phyloP scores from a whole-genome alignment of 2,329 filamentous ascomycete genomes.

The Hymenoscyphus albidus region DNA sequence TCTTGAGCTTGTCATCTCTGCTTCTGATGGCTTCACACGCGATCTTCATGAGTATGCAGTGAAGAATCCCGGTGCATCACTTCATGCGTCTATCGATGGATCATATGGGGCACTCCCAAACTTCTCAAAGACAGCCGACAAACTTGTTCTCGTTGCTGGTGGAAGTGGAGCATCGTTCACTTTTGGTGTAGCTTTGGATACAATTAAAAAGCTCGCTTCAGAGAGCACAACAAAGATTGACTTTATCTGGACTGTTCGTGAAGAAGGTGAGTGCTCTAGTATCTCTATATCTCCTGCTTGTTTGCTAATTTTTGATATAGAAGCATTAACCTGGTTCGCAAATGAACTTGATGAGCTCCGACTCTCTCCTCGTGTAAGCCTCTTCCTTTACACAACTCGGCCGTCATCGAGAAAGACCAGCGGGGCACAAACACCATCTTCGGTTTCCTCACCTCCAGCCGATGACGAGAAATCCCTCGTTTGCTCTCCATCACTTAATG shows the following conservation, averaged over 20 bases:
- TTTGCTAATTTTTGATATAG: slow-evolving; percentile 11
- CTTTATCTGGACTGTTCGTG: slow-evolving; percentile 48
- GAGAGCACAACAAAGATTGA: slow-evolving; percentile 37
- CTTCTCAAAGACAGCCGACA: slow-evolving; percentile 47
- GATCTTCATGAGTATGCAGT: slow-evolving; percentile 50
- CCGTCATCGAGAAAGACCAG: slow-evolving; percentile 6
- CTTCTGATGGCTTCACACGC: slow-evolving; percentile 56
- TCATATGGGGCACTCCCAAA: slow-evolving; percentile 55
- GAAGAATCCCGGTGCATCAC: slow-evolving; percentile 44
- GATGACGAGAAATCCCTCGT: slow-evolving; percentile 17
- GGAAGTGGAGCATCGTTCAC: slow-evolving; percentile 60
- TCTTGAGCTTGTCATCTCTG: slow-evolving; percentile 52
- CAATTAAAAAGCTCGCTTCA: slow-evolving; percentile 40
- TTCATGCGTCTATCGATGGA: slow-evolving; percentile 54
- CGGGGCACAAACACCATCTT: slow-evolving; percentile 1
- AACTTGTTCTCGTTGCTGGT: slow-evolving; percentile 56
- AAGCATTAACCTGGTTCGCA: slow-evolving; percentile 23
- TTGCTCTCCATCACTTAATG: background rate
- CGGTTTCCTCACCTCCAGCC: slow-evolving; percentile 5
- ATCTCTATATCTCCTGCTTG: background rate
- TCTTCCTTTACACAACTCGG: slow-evolving; percentile 33
- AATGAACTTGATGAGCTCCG: slow-evolving; percentile 32
- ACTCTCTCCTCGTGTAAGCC: slow-evolving; percentile 28
- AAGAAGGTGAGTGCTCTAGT: slow-evolving; percentile 38
- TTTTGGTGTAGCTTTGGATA: slow-evolving; percentile 46